Base-by-base conservation (phyloP, 2,329 filamentous ascomycete genomes). In the Microcera coccophila region DNA sequence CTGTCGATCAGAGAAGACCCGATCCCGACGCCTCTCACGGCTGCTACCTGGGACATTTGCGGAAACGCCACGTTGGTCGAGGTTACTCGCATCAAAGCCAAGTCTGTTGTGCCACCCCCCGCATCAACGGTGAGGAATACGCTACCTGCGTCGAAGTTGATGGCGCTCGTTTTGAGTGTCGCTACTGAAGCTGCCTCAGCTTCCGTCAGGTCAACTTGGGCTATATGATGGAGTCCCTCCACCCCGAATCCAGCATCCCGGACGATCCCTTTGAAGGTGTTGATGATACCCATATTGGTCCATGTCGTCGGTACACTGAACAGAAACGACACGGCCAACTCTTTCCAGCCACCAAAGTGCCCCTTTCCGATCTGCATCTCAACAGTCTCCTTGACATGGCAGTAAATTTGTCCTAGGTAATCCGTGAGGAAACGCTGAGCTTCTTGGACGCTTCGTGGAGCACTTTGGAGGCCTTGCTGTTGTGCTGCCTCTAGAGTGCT, bases 271-370 rank as follows among this genome's bases (percentile, higher is more conserved):
- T 73, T 73, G 60, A 78, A 79, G 4, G 58, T 61, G 55, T 78
- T 76, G 38, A 79, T 71, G 2, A 72, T 70, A 7, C 67, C 65
- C 44, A 73, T 63, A 2, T 62, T 71, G 9, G 65, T 67, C 76
- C 76, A 81, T 0, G 76, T 79, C 2, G 76, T 80, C 0, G 77
- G 77, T 1, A 78, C 75, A 35, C 72, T 75, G 59, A 80, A 80
- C 8, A 79, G 60, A 50, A 79, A 81, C 29, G 73, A 68, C 2
- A 80, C 70, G 0, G 61, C 61, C 41, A 74, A 65, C 29, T 55
- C 58, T n/a, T 52, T 54, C 74, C 74, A 77, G 10, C 69, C 67
- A 2, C 60, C 59, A 40, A 54, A 38, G 3, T 63, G 60, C 2
- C 59, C 54, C 19, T 63, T 60, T 0, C 69, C 70, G 4, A 66